A percentile compares a stretch with the other conserved stretches of the same genome.
These are phyloP conservation scores for Sanghuangporus sanghuang DNA, from an alignment of 1,284 basidiomycete species.

Conservation along the genomic window DNA sequence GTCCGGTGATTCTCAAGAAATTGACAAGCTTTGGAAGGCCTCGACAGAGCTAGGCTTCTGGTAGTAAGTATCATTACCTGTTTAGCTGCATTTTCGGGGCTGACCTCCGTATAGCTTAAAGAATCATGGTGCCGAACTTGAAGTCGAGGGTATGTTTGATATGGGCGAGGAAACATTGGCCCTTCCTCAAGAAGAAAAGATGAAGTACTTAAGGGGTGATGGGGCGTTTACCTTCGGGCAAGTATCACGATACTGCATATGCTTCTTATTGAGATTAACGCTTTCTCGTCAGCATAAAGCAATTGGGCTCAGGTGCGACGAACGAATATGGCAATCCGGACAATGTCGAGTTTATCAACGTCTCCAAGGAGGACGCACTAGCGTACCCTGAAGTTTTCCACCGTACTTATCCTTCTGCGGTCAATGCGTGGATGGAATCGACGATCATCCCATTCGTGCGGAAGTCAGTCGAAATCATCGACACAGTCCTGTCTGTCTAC, in stretches of 20 bases:
- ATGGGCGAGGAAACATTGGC: constrained; percentile 53
- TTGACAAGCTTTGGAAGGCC: constrained; percentile 47
- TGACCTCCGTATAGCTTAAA: constrained; percentile 38
- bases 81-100: background rate
- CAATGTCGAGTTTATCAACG: constrained; percentile 60
- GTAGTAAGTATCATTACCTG: constrained; percentile 37
- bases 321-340: constrained; percentile 55
- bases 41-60: constrained; percentile 49
- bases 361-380: constrained; percentile 61
- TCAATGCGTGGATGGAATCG: constrained; percentile 44
- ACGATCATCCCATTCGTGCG: constrained; percentile 50
- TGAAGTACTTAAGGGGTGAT: constrained; percentile 64
- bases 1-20: constrained; percentile 32
- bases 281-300: constrained; percentile 48
- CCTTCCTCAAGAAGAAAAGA: constrained; percentile 55
- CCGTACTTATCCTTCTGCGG: constrained; percentile 50
- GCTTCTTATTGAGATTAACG: background rate
- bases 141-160: constrained; percentile 53
- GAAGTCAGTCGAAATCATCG: constrained; percentile 53
- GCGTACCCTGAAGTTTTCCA: constrained; percentile 47
- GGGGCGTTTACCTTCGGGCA: constrained; percentile 57
- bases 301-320: constrained; percentile 55
- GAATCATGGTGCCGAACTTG: constrained; percentile 51
- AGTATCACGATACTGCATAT: constrained; percentile 11
- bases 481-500: constrained; percentile 49